Base-by-base conservation (phyloP, 192 early-diverging fungal genomes). In the Ambispora gerdemannii region DNA sequence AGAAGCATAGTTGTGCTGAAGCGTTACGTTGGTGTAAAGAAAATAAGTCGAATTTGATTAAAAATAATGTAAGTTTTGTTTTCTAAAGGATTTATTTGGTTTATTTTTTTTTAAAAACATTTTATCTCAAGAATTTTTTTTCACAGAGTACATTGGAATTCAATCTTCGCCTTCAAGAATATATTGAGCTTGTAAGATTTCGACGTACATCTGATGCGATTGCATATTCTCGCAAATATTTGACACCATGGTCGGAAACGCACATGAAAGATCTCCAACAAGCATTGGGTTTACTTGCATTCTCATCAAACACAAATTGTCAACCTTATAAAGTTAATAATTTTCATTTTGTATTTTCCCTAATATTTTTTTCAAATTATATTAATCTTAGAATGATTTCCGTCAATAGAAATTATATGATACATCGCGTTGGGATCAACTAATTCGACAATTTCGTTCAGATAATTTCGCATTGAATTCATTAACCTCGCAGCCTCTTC, bases 21-120 rank as follows among this genome's bases (percentile, higher is more conserved):
- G 91, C 91, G 31, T 75, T 99, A 64, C 82, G 84, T 49, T 99
- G 97, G 97, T 99, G 97, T 74, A 86, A 82, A 19, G 96, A 98
- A 22, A 98, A 99, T 79, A 87, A 86, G 49, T 89, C 91, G 13
- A 89, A 81, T 0, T 77, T 99, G 62, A 89, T 90, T 70, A 99
- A 98, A 74, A 86, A 94, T 35, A 90, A 95, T 81, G 93, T 92
- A 75, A 38, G 56, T 58, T 27, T 17, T 15, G 27, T n/a, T 10
- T 15, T 31, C 1, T 61, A 7, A 25, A 13, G n/a, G 36, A 20
- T 22, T 25, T 69, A 32, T 35, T 43, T 49, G 22, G 22, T 71
- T 27, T 71, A 32, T 6, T 50, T 0, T 10, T 13, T 10, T 20
- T 43, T 24, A 13, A 15, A 51, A 4, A 35, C 28, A n/a, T n/a